Evolutionary conservation across 2,329 filamentous ascomycete species (phyloP), one percentile per base, ranked within the genome.

Genomic region (Sordariomycetes sp.): DNA sequence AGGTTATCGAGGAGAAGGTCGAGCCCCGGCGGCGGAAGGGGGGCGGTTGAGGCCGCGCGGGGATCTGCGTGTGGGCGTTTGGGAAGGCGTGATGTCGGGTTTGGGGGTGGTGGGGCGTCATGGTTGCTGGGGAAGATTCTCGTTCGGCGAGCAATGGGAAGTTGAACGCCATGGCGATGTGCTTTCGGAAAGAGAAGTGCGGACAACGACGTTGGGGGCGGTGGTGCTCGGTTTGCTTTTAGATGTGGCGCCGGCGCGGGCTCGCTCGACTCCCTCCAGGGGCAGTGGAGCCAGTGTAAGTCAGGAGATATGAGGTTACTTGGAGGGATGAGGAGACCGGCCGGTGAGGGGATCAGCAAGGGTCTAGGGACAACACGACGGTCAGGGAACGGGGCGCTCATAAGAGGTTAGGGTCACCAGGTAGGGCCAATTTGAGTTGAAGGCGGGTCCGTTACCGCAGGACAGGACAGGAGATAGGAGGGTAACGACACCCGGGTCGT

Each of bases 1-100:
- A 28, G 20, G 20, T 24, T 18, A 34, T 32, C 20, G 46, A 25
- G n/a, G 55, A 40, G 32, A 24, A 7, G 22, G 46, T 28, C 3
- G 46, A 73, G 20, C 28, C 20, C 46, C 55, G 46, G 32, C 55
- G 46, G 48, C 32, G 50, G 12, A 55, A 37, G 24, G 54, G 40
- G 11, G 54, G 54, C 11, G 46, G 46, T 50, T 22, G 46, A 12
- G 46, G 20, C 5, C n/a, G 20, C 20, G n/a, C n/a, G 46, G 46
- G n/a, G 46, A 24, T n/a, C 3, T 43, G 37, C 34, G 54, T 10
- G 54, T 40, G 34, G 43, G 6, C 24, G 12, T 40, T 54, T 37
- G 53, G 32, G 53, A 54, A 54, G 28, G 46, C 6, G 20, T 50
- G 53, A 34, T 37, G 34, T 11, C 32, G 32, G 34, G 20, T 11